Evolutionary conservation across 2,329 filamentous ascomycete species (phyloP).

Genomic region (Ophiostoma australiae): DNA sequence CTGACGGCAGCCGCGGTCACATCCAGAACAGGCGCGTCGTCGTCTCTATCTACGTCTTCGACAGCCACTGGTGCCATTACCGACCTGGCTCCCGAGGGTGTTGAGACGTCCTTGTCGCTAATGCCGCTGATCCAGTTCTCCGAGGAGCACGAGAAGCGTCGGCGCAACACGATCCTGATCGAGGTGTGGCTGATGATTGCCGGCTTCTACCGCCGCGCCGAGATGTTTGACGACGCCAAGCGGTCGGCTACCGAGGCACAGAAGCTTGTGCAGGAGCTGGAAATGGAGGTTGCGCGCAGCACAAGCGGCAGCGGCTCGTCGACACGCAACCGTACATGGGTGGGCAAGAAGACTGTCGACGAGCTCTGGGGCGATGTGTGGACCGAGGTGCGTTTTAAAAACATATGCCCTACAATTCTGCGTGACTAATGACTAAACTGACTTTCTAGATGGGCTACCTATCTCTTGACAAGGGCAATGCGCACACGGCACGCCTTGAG

Average conservation of each 20-base stretch:
- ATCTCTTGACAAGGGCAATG: constrained; percentile 54
- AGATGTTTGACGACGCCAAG: constrained; percentile 71
- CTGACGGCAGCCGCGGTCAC: constrained; percentile 36
- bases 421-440: constrained; percentile 34
- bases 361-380: constrained; percentile 80
- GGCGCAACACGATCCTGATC: constrained; percentile 54
- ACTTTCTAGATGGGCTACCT: constrained; percentile 56
- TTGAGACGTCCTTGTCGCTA: constrained; percentile 44
- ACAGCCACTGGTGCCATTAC: constrained; percentile 26
- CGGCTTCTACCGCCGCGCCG: constrained; percentile 77
- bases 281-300: constrained; percentile 60
- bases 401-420: neutral
- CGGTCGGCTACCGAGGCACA: constrained; percentile 77
- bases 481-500: constrained; percentile 65
- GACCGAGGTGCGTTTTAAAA: constrained; percentile 60
- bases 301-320: constrained; percentile 49
- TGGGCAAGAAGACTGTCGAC: constrained; percentile 72
- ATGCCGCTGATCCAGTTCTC: constrained; percentile 52
- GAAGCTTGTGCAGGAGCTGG: constrained; percentile 66
- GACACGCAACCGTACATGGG: constrained; percentile 67
- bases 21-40: neutral
- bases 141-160: constrained; percentile 48
- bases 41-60: constrained; percentile 36
- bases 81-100: constrained; percentile 36
- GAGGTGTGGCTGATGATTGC: constrained; percentile 89